Base-by-base conservation (phyloP, 2,329 filamentous ascomycete species). In the Fusarium abutilonis region DNA sequence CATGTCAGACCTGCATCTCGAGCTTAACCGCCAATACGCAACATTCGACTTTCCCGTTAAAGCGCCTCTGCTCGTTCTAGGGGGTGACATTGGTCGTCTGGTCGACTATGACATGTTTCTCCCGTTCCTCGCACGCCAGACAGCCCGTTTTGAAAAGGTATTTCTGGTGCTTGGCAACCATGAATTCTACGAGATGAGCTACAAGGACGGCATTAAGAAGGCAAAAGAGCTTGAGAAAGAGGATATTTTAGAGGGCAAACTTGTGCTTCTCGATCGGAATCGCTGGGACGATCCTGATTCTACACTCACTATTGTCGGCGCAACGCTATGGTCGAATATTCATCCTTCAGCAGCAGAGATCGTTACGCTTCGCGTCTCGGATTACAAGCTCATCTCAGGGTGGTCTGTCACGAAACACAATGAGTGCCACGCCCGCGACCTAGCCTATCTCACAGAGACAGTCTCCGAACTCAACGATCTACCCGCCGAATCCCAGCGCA, bases 271-370 rank as follows among this genome's bases (percentile, higher is more conserved):
- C 34, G 71, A 85, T 60, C 74, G 75, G 15, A 71, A 71, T 15
- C 65, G 77, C 7, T 79, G 75, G 60, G 70, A 75, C 21, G 78
- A 81, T 15, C 69, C 74, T 2, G 71, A 71, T 2, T 78, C 79
- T 1, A 68, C 68, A 21, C 48, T 86, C n/a, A 83, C 79, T 3
- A 71, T 88, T 3, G 70, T 88, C 2, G 85, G 85, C 6, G 86
- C 83, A 60, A 86, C 84, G 2, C 75, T 88, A 0, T 86, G 84
- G 81, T 86, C 83, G 2, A 62, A 72, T 0, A 77, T 88, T 6
- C 75, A 80, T 0, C 60, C 75, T 0, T 71, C 77, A 6, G 73
- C 75, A 5, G 72, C 65, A 10, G 69, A 70, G 0, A 66, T 78
- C 5, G 79, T 87, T 13, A 42, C 72, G 23, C 70, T 71, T 31